phyloP scores from a whole-genome alignment of 768 basidiomycete species.

The Macrolepiota fuliginosa region DNA sequence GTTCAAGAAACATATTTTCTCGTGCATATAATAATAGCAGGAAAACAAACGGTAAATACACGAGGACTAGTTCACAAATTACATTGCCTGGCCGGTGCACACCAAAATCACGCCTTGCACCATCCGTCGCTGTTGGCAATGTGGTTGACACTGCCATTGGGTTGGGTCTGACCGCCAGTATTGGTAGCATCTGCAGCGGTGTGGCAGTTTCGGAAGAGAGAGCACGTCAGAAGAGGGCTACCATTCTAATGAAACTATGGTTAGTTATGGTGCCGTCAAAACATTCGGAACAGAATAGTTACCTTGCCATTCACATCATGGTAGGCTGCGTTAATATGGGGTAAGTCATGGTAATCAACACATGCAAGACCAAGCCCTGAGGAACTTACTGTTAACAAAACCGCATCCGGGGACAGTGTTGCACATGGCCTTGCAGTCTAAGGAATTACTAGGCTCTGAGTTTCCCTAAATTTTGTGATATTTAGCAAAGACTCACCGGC shows the following conservation, averaged over 20 bases:
- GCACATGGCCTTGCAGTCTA: conserved; percentile 47
- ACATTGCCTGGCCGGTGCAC: no score
- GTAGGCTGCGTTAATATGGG: neutral
- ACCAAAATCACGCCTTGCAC: conserved; percentile 27
- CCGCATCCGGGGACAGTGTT: conserved; percentile 34
- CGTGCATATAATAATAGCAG: no score
- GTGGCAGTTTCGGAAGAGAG: conserved; percentile 39
- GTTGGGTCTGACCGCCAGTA: conserved; percentile 40
- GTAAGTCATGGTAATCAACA: neutral
- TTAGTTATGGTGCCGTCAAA: conserved; percentile 6
- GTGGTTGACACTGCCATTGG: conserved; percentile 37
- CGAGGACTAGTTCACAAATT: no score
- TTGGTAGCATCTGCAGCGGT: conserved; percentile 35
- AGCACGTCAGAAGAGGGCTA: conserved; percentile 41
- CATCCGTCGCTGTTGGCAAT: conserved; percentile 41
- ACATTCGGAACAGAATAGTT: neutral
- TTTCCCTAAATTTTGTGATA: neutral
- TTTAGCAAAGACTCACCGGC: conserved; percentile 24
- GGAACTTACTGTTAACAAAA: conserved; percentile 40
- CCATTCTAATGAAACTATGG: conserved; percentile 26
- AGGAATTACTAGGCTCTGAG: neutral
- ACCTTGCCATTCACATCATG: conserved; percentile 10
- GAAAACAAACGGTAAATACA: no score
- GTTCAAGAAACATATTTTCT: no score
- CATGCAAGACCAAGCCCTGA: neutral